Base-by-base conservation (phyloP, 1,284 basidiomycete species). In the Kwoniella shivajii region DNA sequence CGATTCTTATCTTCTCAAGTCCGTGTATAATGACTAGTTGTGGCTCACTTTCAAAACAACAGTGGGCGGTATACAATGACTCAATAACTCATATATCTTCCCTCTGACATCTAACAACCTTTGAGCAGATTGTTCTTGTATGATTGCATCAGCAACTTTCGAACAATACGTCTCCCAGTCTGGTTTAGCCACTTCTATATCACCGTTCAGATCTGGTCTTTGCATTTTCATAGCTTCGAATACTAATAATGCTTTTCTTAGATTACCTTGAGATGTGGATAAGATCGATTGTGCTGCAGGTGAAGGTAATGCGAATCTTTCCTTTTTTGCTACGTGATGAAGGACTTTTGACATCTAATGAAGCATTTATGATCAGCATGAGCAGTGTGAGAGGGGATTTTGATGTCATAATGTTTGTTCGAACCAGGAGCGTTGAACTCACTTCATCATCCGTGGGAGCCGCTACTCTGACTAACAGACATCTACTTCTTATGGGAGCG, bases 101-200 rank as follows among this genome's bases (percentile, higher is more conserved):
- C 85, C 84, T 53, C 96, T 84, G 10, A 98, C 89, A 71, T 92
- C 90, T 82, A 98, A 89, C 48, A 99, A 85, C 54, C 87, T 85
- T 57, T 88, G 85, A 13, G 96, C 92, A n/a, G 87, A 85, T 77
- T 98, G 96, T 69, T 97, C 92, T 64, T 85, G 83, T n/a, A 98
- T 80, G 66, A 99, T 95, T 69, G 90, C 77, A 73, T 95, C 91
- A n/a, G 90, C 94, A 13, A 97, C 88, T 74, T 93, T 92, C 65
- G 87, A 82, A 66, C 92, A 94, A 74, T 97, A 99, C n/a, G 88
- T 89, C 78, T 99, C 95, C 96, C 96, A 99, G 72, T 99, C 96
- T 13, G 96, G 94, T 78, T 96, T 92, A 14, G 94, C 92, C 48
- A 92, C 89, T 37, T 85, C 82, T 48, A 93, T 80, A 47, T 88